phyloP scores from a whole-genome alignment of 345 rosid species.

The Boechera divaricarpa region DNA sequence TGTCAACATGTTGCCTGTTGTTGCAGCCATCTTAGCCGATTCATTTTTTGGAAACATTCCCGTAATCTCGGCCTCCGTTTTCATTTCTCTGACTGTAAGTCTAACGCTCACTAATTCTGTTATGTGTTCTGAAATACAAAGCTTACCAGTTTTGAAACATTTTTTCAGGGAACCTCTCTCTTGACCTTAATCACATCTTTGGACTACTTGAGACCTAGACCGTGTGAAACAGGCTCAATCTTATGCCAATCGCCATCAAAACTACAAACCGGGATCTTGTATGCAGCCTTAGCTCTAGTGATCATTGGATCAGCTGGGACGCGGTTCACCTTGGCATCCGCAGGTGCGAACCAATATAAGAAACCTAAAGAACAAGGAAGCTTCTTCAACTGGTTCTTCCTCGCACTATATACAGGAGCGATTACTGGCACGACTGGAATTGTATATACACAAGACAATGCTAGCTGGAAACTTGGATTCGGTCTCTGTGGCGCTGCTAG shows the following conservation, averaged over 20 bases:
- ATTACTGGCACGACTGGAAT: slow-evolving; percentile 43
- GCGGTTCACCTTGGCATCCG: slow-evolving; percentile 46
- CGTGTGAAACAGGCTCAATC: slow-evolving; percentile 42
- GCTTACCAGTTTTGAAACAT: neutral
- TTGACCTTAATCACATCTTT: slow-evolving; percentile 48
- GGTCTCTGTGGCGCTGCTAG: slow-evolving; percentile 47
- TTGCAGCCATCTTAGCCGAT: slow-evolving; percentile 57
- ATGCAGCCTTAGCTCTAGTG: slow-evolving; percentile 47
- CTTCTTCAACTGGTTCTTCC: slow-evolving; percentile 63
- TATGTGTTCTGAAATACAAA: neutral
- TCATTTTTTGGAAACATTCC: slow-evolving; percentile 50
- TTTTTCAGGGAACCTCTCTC: slow-evolving; percentile 51
- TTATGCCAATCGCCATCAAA: slow-evolving; percentile 48
- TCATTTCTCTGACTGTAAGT: slow-evolving; percentile 50
- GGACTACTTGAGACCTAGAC: slow-evolving; percentile 44
- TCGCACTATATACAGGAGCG: slow-evolving; percentile 33
- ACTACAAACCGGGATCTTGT: slow-evolving; percentile 50
- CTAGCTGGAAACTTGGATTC: slow-evolving; percentile 61
- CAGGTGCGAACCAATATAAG: slow-evolving; percentile 59
- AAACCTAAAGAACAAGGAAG: slow-evolving; percentile 45
- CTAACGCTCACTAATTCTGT: neutral
- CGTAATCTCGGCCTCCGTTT: slow-evolving; percentile 44
- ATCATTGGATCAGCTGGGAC: slow-evolving; percentile 47
- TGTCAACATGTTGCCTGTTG: slow-evolving; percentile 44
- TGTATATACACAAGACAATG: slow-evolving; percentile 54